Conservation (phyloP, 1,284 basidiomycete species). For the Athelia psychrophila region DNA sequence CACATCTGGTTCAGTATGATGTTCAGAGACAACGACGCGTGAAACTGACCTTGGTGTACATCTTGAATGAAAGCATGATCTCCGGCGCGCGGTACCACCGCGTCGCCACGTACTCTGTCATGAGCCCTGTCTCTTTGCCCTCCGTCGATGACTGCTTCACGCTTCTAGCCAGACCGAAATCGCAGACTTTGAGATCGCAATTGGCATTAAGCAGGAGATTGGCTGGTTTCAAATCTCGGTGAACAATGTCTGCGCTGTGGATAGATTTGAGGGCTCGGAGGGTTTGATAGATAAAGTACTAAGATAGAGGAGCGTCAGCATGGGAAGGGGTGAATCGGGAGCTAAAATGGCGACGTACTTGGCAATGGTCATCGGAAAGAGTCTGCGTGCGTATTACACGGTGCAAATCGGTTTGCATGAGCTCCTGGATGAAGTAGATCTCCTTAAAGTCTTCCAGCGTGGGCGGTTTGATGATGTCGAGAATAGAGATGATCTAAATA, state of each 20-base stretch:
- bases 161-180: constrained; percentile 79
- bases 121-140: constrained; percentile 69
- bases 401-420: constrained; percentile 91
- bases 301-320: neutral
- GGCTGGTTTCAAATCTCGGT: constrained; percentile 81
- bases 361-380: constrained; percentile 88
- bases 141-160: constrained; percentile 60
- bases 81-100: constrained; percentile 85
- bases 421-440: constrained; percentile 85
- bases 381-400: constrained; percentile 89
- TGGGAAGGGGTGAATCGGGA: neutral
- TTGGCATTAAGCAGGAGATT: constrained; percentile 82
- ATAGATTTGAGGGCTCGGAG: constrained; percentile 84
- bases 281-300: constrained; percentile 76
- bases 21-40: neutral
- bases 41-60: constrained; percentile 62
- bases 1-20: neutral
- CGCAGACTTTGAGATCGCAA: constrained; percentile 85
- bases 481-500: constrained; percentile 75
- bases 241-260: constrained; percentile 78
- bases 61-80: constrained; percentile 89
- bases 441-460: constrained; percentile 81
- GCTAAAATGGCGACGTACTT: constrained; percentile 39
- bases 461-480: constrained; percentile 82
- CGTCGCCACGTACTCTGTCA: constrained; percentile 87